Base-by-base conservation (phyloP, 208 protist genomes). In the Crithidia fasciculata region DNA sequence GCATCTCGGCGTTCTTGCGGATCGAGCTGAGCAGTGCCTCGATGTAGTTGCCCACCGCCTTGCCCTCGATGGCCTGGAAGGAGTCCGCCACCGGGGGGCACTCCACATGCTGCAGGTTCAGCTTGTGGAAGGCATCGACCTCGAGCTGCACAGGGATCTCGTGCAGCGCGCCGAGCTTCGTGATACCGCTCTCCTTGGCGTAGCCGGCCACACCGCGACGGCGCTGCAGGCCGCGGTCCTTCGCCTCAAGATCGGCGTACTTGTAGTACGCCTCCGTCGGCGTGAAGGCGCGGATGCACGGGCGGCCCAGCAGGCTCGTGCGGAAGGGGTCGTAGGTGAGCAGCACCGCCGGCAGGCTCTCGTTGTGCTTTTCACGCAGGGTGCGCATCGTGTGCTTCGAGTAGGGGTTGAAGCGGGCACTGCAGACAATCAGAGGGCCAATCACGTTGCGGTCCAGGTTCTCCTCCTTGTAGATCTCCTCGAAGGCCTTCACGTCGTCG, bases 291-390 rank as follows among this genome's bases (percentile, higher is more conserved):
- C 81, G 81, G 40, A 94, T 73, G 75, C 84, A 83, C 55, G 85
- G 76, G 37, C 80, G 75, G 12, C 89, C 89, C 60, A 91, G 82
- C 53, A 87, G 59, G 58, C 72, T 70, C 18, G 89, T 91, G 62
- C 86, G 84, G 70, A 90, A 85, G 6, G 86, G 86, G 58, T 94
- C 89, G 78, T 90, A 94, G 41, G 71, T 79, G 28, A 94, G 52
- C n/a, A 94, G 70, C 50, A 94, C 78, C n/a, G 78, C 78, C 41
- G 89, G 83, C 60, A 84, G 66, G 61, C 79, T 78, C 15, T 81
- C 66, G 16, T 69, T 56, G 63, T 84, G 68, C 60, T 90, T 72
- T 19, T 92, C 71, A 57, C 78, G 80, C 41, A 92, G 57, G 58
- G 87, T 81, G 16, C 66, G 47, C 61, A 89, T 83, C 47, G 65